Conservation (phyloP, 179 eudicot species). For the Silene coronaria region DNA sequence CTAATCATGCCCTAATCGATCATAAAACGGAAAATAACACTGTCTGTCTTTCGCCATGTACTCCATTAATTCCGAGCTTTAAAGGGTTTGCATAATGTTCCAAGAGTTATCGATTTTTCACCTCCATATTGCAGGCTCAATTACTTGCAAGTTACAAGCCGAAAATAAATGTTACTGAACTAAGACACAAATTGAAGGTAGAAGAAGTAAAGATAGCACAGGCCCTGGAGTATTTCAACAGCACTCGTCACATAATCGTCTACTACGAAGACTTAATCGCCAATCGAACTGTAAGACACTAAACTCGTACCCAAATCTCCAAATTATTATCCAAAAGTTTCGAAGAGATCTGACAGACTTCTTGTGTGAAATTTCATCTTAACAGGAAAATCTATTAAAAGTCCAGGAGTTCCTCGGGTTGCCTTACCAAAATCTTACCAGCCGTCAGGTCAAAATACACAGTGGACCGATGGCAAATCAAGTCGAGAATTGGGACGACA, state of each 20-base stretch:
- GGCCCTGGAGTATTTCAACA: slow-evolving; percentile 22
- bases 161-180: slow-evolving; percentile 17
- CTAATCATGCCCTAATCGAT: too few relatives aligned
- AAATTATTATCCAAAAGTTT: background rate
- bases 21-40: too few relatives aligned
- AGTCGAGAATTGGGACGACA: slow-evolving; percentile 27
- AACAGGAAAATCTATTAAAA: slow-evolving; percentile 17
- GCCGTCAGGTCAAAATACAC: slow-evolving; percentile 30
- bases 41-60: too few relatives aligned
- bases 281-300: slow-evolving; percentile 12
- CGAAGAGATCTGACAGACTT: too few relatives aligned
- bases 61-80: background rate
- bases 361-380: background rate
- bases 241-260: slow-evolving; percentile 20
- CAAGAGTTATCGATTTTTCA: background rate
- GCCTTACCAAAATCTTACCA: slow-evolving; percentile 20
- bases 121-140: slow-evolving; percentile 20
- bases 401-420: slow-evolving; percentile 23
- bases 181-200: slow-evolving; percentile 17
- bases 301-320: background rate
- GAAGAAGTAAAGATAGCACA: slow-evolving; percentile 21
- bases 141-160: slow-evolving; percentile 30
- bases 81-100: too few relatives aligned
- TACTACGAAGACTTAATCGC: slow-evolving; percentile 24
- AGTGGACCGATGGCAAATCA: slow-evolving; percentile 21